phyloP scores from a whole-genome alignment of 148 eudicot genomes.

The Heliamphora exappendiculata region DNA sequence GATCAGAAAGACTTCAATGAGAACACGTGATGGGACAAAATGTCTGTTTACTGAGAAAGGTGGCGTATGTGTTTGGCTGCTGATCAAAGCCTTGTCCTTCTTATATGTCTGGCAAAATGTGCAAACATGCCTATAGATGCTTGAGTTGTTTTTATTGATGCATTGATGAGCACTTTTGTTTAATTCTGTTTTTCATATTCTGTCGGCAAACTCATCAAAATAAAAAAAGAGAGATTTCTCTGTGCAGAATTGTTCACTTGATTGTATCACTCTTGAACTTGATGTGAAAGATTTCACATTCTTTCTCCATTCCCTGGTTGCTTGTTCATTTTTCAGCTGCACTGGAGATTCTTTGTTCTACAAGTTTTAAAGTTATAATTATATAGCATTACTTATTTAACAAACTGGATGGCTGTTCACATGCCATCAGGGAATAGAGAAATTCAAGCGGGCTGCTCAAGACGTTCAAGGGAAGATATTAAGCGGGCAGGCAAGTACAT shows the following conservation, averaged over 20 bases:
- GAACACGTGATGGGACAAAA: background rate
- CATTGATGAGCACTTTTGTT: background rate
- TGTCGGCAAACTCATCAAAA: background rate
- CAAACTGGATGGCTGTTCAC: background rate
- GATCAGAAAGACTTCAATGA: no score
- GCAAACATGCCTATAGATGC: background rate
- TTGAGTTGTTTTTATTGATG: background rate
- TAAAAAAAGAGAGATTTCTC: background rate
- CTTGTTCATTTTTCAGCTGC: background rate
- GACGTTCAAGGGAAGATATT: conserved; percentile 65
- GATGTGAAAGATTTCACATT: background rate
- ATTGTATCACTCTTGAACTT: background rate
- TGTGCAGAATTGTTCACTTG: background rate
- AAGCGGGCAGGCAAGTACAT: conserved; percentile 64
- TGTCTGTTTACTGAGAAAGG: background rate
- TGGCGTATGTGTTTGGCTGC: background rate
- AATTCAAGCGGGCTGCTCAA: conserved; percentile 74
- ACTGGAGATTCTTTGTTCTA: background rate
- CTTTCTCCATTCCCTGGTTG: background rate
- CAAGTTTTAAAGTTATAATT: background rate
- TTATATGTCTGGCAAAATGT: background rate
- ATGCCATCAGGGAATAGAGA: conserved; percentile 68
- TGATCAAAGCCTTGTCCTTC: background rate
- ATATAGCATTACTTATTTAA: background rate
- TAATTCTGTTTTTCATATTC: background rate